Evolutionary conservation across 2,329 filamentous ascomycete species (phyloP).

Genomic region (Exserohilum turcica): DNA sequence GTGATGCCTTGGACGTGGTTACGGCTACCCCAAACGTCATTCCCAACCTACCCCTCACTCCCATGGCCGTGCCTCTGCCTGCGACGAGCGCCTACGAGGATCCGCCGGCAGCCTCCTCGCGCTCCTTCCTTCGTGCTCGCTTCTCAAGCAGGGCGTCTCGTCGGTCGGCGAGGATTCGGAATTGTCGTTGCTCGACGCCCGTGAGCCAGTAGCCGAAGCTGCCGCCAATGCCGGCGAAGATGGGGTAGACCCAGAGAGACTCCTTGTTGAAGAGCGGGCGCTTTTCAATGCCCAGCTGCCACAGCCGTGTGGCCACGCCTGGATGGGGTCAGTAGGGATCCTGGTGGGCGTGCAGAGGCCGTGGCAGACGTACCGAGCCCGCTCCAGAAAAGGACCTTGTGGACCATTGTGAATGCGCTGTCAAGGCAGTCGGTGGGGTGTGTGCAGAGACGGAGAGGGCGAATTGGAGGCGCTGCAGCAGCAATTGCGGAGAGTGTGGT

Average conservation of each 20-base stretch:
- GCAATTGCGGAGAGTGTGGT: slow-evolving; percentile 23
- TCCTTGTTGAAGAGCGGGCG: slow-evolving; percentile 86
- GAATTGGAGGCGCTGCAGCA: slow-evolving; percentile 13
- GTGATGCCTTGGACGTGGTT: not conserved
- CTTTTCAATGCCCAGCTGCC: slow-evolving; percentile 99
- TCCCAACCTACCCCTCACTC: slow-evolving; percentile 8
- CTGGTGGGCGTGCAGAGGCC: slow-evolving; percentile 17
- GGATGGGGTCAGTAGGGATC: slow-evolving; percentile 26
- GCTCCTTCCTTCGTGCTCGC: slow-evolving; percentile 75
- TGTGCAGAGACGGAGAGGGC: slow-evolving; percentile 9
- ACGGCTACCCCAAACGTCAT: not conserved
- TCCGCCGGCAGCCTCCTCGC: slow-evolving; percentile 54
- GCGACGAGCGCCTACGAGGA: not conserved
- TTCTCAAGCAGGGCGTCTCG: slow-evolving; percentile 86
- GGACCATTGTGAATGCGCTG: slow-evolving; percentile 51
- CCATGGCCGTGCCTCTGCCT: not conserved
- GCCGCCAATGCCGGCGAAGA: slow-evolving; percentile 83
- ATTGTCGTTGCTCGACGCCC: slow-evolving; percentile 84
- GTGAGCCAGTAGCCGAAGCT: slow-evolving; percentile 98
- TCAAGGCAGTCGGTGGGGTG: slow-evolving; percentile 3
- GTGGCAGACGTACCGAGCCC: slow-evolving; percentile 77
- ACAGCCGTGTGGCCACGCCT: slow-evolving; percentile 91
- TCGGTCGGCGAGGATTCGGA: slow-evolving; percentile 75
- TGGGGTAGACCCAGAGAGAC: slow-evolving; percentile 88
- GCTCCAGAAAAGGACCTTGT: slow-evolving; percentile 77